phyloP scores from a whole-genome alignment of 1,139 yeast species.

The Entelexis paramagnoliae region DNA sequence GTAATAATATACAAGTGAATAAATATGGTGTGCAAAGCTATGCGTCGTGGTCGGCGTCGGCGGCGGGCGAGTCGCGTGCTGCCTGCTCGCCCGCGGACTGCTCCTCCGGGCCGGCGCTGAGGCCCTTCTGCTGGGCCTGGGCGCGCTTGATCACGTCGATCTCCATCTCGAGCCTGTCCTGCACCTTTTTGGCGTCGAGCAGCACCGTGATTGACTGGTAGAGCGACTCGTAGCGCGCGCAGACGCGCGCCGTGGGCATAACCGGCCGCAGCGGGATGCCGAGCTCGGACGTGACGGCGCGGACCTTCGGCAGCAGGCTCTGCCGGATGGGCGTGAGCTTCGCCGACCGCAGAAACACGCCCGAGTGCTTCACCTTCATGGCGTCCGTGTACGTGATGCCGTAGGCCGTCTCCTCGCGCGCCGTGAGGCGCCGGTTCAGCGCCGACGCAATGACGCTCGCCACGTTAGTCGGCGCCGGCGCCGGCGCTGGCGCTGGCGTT shows the following conservation, averaged over 20 bases:
- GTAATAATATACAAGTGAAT: no score
- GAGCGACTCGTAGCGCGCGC: slow-evolving; percentile 68
- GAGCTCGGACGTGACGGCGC: slow-evolving; percentile 63
- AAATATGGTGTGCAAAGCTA: no score
- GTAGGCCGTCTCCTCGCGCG: slow-evolving; percentile 73
- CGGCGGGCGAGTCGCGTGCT: neutral
- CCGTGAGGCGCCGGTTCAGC: slow-evolving; percentile 49
- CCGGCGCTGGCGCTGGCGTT: slow-evolving; percentile 35
- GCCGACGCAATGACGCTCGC: slow-evolving; percentile 35
- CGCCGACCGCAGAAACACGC: slow-evolving; percentile 70
- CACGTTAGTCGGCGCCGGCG: slow-evolving; percentile 33
- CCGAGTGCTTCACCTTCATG: slow-evolving; percentile 44
- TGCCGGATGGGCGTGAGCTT: slow-evolving; percentile 53
- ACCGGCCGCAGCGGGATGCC: slow-evolving; percentile 70
- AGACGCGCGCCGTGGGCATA: slow-evolving; percentile 77
- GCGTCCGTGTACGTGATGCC: slow-evolving; percentile 82
- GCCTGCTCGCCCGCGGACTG: neutral
- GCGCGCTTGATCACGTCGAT: slow-evolving; percentile 29
- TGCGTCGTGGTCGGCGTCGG: neutral
- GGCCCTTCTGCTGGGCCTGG: neutral
- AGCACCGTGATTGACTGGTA: slow-evolving; percentile 62
- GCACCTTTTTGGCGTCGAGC: slow-evolving; percentile 75
- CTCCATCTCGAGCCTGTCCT: slow-evolving; percentile 80
- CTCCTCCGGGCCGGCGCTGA: neutral
- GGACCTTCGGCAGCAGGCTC: slow-evolving; percentile 59